Conservation (phyloP, 768 basidiomycete genomes). For the Russula virescens region DNA sequence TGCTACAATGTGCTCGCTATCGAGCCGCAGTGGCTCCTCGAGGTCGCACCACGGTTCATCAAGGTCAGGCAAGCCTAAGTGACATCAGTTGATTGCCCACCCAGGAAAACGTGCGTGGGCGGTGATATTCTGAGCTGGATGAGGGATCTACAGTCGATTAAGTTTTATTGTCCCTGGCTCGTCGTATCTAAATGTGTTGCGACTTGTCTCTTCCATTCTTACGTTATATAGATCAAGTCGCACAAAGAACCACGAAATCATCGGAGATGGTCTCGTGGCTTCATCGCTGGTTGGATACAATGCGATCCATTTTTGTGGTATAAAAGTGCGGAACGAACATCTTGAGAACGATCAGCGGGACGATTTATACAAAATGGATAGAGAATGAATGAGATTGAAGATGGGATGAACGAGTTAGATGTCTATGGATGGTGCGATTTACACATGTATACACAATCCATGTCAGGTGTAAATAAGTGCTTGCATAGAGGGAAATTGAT, state of each 20-base stretch:
- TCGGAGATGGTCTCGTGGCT: too few species aligned
- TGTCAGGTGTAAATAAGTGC: conserved; percentile 16
- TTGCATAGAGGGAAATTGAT: conserved; percentile 12
- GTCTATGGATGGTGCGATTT: conserved; percentile 11
- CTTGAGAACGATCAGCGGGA: not conserved
- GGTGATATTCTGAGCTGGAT: too few species aligned
- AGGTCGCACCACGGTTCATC: conserved; percentile 98
- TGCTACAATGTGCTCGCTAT: conserved; percentile 91
- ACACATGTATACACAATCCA: conserved; percentile 3
- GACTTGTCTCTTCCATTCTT: not conserved
- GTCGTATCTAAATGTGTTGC: not conserved
- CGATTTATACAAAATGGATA: not conserved
- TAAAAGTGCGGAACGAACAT: not conserved
- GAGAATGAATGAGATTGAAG: not conserved
- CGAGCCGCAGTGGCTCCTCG: conserved; percentile 97
- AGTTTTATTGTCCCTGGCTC: not conserved
- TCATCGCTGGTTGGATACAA: not conserved
- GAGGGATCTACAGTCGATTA: not conserved
- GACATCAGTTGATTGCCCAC: too few species aligned
- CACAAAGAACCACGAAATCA: not conserved
- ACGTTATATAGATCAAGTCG: not conserved
- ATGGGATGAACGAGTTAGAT: not conserved
- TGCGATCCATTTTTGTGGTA: conserved; percentile 7
- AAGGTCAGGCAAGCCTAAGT: conserved; percentile 77
- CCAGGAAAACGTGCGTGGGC: too few species aligned